These are phyloP conservation scores for Scheffersomyces insectosa DNA, from an alignment of 1,139 yeast genomes.

Conservation along the genomic window DNA sequence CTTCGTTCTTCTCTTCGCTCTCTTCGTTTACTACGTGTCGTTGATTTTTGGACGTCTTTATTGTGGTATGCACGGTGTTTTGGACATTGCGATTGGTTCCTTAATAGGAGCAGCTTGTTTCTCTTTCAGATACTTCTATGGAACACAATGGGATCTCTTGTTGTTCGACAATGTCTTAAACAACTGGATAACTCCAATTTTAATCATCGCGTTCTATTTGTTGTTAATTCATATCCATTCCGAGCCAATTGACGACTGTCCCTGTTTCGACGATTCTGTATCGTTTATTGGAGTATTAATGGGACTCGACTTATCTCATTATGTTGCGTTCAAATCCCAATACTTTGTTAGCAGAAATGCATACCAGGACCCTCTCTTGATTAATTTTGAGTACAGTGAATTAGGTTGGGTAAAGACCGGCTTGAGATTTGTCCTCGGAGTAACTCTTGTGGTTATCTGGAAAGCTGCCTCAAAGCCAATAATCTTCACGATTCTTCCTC, in stretches of 20 bases:
- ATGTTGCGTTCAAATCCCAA: slow-evolving; percentile 32
- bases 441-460: slow-evolving; percentile 65
- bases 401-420: slow-evolving; percentile 44
- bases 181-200: slow-evolving; percentile 24
- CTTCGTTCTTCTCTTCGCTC: slow-evolving; percentile 12
- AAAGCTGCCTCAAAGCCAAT: slow-evolving; percentile 65
- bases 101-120: slow-evolving; percentile 57
- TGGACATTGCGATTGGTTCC: slow-evolving; percentile 71
- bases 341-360: slow-evolving; percentile 20
- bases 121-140: slow-evolving; percentile 37
- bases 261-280: slow-evolving; percentile 94
- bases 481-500: slow-evolving; percentile 50
- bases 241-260: slow-evolving; percentile 90
- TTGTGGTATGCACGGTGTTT: slow-evolving; percentile 97
- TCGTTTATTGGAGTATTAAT: slow-evolving; percentile 89
- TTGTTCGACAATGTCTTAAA: slow-evolving; percentile 19
- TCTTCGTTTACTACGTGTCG: slow-evolving; percentile 57
- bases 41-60: slow-evolving; percentile 80
- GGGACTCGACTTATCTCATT: slow-evolving; percentile 66
- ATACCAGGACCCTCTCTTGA: slow-evolving; percentile 30
- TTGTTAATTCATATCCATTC: slow-evolving; percentile 68
- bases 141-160: slow-evolving; percentile 41
- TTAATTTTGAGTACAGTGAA: slow-evolving; percentile 39
- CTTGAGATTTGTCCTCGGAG: slow-evolving; percentile 57
- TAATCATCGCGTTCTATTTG: slow-evolving; percentile 42